Conservation (phyloP, 1,284 basidiomycete species). For the Trichosporon asahii region DNA sequence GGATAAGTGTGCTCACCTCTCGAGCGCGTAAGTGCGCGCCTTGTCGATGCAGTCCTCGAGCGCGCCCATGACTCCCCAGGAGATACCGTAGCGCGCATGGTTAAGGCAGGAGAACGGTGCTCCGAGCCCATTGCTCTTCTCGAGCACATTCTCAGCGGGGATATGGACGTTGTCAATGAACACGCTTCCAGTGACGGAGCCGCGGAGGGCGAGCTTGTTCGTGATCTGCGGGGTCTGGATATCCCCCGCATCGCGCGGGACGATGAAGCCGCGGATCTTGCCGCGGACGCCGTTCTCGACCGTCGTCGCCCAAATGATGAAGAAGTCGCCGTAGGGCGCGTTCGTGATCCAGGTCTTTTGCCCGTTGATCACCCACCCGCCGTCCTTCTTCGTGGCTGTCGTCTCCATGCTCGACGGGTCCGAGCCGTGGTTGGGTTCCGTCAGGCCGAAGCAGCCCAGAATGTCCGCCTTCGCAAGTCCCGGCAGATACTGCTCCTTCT, state of each 20-base stretch:
- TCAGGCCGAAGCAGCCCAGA: conserved; percentile 92
- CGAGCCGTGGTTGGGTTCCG: conserved; percentile 94
- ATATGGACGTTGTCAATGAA: conserved; percentile 84
- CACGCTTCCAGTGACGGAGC: conserved; percentile 85
- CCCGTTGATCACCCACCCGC: conserved; percentile 80
- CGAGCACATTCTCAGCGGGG: conserved; percentile 67
- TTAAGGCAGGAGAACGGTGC: conserved; percentile 88
- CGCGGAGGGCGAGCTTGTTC: conserved; percentile 87
- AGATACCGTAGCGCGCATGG: conserved; percentile 84
- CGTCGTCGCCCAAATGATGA: conserved; percentile 77
- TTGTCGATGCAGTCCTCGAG: conserved; percentile 84
- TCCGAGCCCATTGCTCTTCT: conserved; percentile 68
- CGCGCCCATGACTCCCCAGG: conserved; percentile 90
- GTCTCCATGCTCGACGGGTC: conserved; percentile 94
- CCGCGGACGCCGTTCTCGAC: conserved; percentile 55
- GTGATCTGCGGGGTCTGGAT: conserved; percentile 82
- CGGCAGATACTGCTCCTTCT: conserved; percentile 89
- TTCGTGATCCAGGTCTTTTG: conserved; percentile 98
- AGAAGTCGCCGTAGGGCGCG: conserved; percentile 76
- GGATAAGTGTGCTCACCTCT: conserved; percentile 56
- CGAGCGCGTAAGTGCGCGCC: conserved; percentile 79
- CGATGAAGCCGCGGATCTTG: conserved; percentile 84
- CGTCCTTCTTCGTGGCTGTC: conserved; percentile 74
- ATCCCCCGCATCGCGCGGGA: conserved; percentile 56
- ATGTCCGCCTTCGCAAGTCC: conserved; percentile 71